These are phyloP conservation scores for Davidsoniella virescens DNA, from an alignment of 2,329 filamentous ascomycete genomes.

Conservation along the genomic window DNA sequence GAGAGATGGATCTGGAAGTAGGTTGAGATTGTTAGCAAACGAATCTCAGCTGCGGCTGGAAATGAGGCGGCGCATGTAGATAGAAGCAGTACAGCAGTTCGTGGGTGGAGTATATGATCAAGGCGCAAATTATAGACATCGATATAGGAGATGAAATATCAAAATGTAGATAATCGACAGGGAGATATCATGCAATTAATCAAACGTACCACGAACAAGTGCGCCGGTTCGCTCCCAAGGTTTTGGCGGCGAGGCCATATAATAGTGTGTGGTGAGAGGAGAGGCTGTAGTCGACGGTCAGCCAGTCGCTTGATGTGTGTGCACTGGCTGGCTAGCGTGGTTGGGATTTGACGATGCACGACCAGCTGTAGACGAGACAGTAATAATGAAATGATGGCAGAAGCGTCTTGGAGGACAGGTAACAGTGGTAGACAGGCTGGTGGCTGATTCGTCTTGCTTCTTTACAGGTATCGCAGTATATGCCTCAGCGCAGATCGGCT, in stretches of 20 bases:
- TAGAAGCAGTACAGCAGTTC: conserved; percentile 2
- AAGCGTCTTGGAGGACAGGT: too few relatives aligned
- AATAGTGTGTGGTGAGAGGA: neutral
- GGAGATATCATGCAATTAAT: neutral
- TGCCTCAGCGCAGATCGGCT: too few relatives aligned
- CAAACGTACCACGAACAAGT: conserved; percentile 9
- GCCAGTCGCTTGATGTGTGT: neutral
- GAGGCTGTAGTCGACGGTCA: neutral
- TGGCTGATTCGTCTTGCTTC: too few relatives aligned
- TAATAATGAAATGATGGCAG: too few relatives aligned
- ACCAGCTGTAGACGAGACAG: too few relatives aligned
- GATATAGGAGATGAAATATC: conserved; percentile 13
- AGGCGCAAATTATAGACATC: conserved; percentile 23
- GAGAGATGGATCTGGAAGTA: conserved; percentile 14
- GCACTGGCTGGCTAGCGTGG: too few relatives aligned
- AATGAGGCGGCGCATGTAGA: conserved; percentile 22
- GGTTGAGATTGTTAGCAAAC: conserved; percentile 12
- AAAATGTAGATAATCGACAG: conserved; percentile 8
- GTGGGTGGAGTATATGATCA: conserved; percentile 25
- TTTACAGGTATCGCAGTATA: too few relatives aligned
- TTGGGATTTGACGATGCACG: too few relatives aligned
- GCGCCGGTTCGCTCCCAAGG: conserved; percentile 81
- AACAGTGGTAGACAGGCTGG: too few relatives aligned
- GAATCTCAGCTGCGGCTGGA: conserved; percentile 20
- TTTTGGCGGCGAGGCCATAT: conserved; percentile 75